A percentile compares a stretch with the other conserved stretches of the same genome.
Conservation (phyloP, 1,139 yeast species). For the Candida sp. region DNA sequence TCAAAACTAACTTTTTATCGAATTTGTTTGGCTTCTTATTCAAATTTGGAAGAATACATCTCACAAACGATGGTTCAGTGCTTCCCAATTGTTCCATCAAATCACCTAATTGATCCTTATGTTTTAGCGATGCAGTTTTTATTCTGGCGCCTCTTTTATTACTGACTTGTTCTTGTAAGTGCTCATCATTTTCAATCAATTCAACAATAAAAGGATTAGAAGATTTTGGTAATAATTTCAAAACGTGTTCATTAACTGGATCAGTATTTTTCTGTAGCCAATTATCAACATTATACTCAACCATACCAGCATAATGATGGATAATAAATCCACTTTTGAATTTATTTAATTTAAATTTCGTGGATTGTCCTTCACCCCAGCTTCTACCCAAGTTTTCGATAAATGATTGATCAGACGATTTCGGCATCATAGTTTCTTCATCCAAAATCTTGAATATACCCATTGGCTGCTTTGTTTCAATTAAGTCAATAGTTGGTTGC, state of each 20-base stretch:
- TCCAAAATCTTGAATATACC: slow-evolving; percentile 89
- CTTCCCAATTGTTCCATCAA: slow-evolving; percentile 71
- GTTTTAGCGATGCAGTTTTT: slow-evolving; percentile 84
- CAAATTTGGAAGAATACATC: slow-evolving; percentile 92
- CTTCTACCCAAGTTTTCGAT: slow-evolving; percentile 71
- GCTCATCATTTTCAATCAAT: slow-evolving; percentile 23
- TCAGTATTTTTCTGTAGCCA: slow-evolving; percentile 97
- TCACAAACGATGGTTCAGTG: slow-evolving; percentile 95
- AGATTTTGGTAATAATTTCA: slow-evolving; percentile 56
- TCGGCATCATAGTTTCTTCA: slow-evolving; percentile 96
- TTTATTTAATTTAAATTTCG: slow-evolving; percentile 70
- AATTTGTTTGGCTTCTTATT: slow-evolving; percentile 68
- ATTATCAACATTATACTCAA: slow-evolving; percentile 85
- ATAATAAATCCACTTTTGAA: slow-evolving; percentile 69
- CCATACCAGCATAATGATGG: slow-evolving; percentile 94
- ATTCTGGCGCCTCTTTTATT: slow-evolving; percentile 26
- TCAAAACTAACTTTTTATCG: slow-evolving; percentile 75
- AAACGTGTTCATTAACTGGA: slow-evolving; percentile 79
- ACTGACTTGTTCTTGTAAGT: slow-evolving; percentile 6
- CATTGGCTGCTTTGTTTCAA: slow-evolving; percentile 73
- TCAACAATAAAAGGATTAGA: slow-evolving; percentile 43
- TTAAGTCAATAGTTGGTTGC: slow-evolving; percentile 91
- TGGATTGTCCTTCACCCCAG: slow-evolving; percentile 55
- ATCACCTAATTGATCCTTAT: slow-evolving; percentile 74
- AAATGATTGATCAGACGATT: slow-evolving; percentile 79